Evolutionary conservation across 2,329 filamentous ascomycete species (phyloP), one percentile per base, ranked within the genome.

Genomic region (Fusarium ramigenum): DNA sequence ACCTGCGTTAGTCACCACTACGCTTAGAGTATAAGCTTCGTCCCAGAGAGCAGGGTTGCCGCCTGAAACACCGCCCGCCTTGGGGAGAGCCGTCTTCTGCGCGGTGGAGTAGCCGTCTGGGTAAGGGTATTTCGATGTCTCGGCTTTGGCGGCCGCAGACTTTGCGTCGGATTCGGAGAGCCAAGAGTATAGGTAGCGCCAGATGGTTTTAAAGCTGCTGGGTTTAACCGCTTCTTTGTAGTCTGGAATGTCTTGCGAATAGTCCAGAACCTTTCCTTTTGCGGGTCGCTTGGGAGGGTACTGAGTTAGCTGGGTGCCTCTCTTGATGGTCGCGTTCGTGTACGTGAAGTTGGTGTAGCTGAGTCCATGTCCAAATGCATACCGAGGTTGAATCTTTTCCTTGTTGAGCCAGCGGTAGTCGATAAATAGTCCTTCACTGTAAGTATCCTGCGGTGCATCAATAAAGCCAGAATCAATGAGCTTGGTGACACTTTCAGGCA

Each of bases 371-470:
- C 96, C 95, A 76, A 98, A 98, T 52, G 94, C 93, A 79, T 92
- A 98, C 2, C 93, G 92, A 2, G 95, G 95, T 9, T 86, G 85
- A 67, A 96, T 91, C 63, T 87, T 85, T 61, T 92, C 82, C 79
- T 92, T 93, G 84, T 97, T 95, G 75, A 98, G 95, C 81, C 95
- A 89, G 18, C 95, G 91, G 83, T 98, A 97, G 84, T 98, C 96
- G 74, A 97, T 91, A 79, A 95, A 95, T 0, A 97, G 83, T 0
- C 94, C 94, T 79, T 97, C 94, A 2, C 87, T 87, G 79, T 96
- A 97, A 72, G 94, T 91, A 75, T 97, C 93, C 78, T 97, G 94
- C 0, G 94, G 93, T 3, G 93, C 84, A 21, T 93, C 93, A 0
- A 78, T 43, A 12, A 82, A 75, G 8, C 75, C 79, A 1, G 92